These are phyloP conservation scores for Immersiella caudata DNA, from an alignment of 495 filamentous ascomycete genomes.

Conservation along the genomic window DNA sequence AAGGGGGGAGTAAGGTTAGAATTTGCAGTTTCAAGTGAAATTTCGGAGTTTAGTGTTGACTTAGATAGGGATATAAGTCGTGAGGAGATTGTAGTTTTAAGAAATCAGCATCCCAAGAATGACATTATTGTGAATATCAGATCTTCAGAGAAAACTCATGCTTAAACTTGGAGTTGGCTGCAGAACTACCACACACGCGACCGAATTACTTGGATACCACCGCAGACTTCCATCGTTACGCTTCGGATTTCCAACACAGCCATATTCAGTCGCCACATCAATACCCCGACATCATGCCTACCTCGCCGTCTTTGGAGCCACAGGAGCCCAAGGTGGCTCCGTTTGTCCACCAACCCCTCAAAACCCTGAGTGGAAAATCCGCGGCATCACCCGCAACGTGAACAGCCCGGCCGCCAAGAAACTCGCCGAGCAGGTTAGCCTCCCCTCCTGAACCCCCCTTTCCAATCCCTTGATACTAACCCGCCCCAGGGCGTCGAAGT, in stretches of 20 bases:
- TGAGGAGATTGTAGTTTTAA: not conserved
- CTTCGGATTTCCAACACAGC: no score
- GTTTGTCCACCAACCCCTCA: slow-evolving; percentile 2
- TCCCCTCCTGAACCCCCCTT: not conserved
- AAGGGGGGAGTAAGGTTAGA: not conserved
- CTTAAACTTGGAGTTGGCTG: no score
- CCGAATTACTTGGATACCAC: no score
- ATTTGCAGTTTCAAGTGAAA: not conserved
- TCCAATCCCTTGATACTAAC: not conserved
- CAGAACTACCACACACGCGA: no score
- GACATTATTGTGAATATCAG: no score
- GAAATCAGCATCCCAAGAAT: no score
- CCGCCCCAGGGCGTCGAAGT: slow-evolving; percentile 2
- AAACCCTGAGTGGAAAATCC: slow-evolving; percentile 11
- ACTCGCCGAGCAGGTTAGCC: slow-evolving; percentile 30
- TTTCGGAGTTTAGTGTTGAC: not conserved
- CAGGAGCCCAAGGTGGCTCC: slow-evolving; percentile 9
- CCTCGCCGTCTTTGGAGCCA: slow-evolving; percentile 12
- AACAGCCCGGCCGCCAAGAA: not conserved
- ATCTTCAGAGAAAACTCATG: no score
- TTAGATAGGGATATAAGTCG: not conserved
- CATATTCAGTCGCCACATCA: no score
- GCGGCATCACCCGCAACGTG: slow-evolving; percentile 9
- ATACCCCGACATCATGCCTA: slow-evolving; percentile 1
- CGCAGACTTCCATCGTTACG: no score